Evolutionary conservation across 106 monocot species (phyloP).

Genomic region (Apostasia ramifera): DNA sequence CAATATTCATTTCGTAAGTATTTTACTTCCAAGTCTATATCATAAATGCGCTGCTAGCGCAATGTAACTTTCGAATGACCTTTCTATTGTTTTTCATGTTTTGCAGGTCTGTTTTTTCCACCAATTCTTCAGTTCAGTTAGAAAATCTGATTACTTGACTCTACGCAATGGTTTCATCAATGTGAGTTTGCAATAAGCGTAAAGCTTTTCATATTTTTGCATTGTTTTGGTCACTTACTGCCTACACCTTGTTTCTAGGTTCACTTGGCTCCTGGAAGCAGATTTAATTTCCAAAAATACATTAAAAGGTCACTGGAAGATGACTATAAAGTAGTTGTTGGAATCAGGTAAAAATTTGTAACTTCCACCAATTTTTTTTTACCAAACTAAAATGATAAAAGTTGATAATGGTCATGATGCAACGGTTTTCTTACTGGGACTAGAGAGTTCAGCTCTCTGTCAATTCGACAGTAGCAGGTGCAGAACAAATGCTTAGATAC

Average conservation of each 20-base stretch:
- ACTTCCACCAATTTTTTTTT: neutral
- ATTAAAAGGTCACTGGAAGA: slow-evolving; percentile 53
- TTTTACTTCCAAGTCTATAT: too few relatives aligned
- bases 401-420: neutral
- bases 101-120: slow-evolving; percentile 23
- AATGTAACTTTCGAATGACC: too few relatives aligned
- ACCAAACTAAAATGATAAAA: neutral
- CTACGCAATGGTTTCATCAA: slow-evolving; percentile 55
- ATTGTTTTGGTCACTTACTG: neutral
- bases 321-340: slow-evolving; percentile 62
- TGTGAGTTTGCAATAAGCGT: slow-evolving; percentile 17
- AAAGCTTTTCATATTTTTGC: neutral
- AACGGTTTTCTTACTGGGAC: too few relatives aligned
- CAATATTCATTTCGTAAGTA: too few relatives aligned
- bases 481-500: neutral
- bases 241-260: slow-evolving; percentile 17
- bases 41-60: too few relatives aligned
- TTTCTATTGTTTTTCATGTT: neutral
- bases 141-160: slow-evolving; percentile 47
- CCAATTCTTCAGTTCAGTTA: slow-evolving; percentile 59
- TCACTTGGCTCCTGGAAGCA: slow-evolving; percentile 53
- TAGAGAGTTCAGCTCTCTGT: neutral
- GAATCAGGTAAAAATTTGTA: slow-evolving; percentile 30
- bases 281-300: slow-evolving; percentile 60
- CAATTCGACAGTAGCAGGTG: neutral